Percentiles rank a stretch among this genome's conserved stretches.
Evolutionary conservation across 768 basidiomycete genomes (phyloP).

Genomic region (Kwoniella sp.): DNA sequence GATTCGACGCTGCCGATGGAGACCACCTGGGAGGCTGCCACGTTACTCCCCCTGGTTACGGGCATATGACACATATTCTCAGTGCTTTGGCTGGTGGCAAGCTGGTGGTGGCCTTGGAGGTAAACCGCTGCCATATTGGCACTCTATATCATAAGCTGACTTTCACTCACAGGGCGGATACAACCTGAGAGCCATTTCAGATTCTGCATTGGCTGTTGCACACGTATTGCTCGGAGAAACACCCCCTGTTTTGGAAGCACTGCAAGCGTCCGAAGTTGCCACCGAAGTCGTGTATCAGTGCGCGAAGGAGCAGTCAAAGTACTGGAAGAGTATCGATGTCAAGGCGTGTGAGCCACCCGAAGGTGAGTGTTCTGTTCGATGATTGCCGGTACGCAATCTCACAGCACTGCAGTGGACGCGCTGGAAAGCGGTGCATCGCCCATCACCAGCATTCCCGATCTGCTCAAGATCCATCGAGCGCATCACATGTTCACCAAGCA

Average conservation of each 20-base stretch:
- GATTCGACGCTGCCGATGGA: constrained; percentile 92
- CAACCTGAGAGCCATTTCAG: constrained; percentile 80
- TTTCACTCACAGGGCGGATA: constrained; percentile 73
- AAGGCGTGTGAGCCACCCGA: constrained; percentile 77
- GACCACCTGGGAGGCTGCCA: constrained; percentile 87
- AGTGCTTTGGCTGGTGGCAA: constrained; percentile 79
- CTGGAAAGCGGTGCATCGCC: constrained; percentile 14
- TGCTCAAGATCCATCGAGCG: constrained; percentile 84
- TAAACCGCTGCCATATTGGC: constrained; percentile 47
- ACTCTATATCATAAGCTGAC: constrained; percentile 8
- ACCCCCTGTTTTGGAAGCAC: constrained; percentile 67
- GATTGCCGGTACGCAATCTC: not conserved
- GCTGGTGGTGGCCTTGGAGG: constrained; percentile 90
- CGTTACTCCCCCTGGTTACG: constrained; percentile 87
- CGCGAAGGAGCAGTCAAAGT: constrained; percentile 77
- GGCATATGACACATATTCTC: constrained; percentile 98
- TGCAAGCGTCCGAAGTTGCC: constrained; percentile 69
- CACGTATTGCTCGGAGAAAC: constrained; percentile 83
- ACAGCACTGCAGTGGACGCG: constrained; percentile 1
- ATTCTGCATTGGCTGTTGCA: constrained; percentile 80
- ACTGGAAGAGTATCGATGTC: constrained; percentile 82
- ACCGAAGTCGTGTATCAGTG: constrained; percentile 88
- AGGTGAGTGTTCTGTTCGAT: constrained; percentile 54
- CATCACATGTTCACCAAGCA: constrained; percentile 72
- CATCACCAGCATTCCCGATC: constrained; percentile 55